Conservation (phyloP, 2,329 filamentous ascomycete species). For the Alternaria sp. region DNA sequence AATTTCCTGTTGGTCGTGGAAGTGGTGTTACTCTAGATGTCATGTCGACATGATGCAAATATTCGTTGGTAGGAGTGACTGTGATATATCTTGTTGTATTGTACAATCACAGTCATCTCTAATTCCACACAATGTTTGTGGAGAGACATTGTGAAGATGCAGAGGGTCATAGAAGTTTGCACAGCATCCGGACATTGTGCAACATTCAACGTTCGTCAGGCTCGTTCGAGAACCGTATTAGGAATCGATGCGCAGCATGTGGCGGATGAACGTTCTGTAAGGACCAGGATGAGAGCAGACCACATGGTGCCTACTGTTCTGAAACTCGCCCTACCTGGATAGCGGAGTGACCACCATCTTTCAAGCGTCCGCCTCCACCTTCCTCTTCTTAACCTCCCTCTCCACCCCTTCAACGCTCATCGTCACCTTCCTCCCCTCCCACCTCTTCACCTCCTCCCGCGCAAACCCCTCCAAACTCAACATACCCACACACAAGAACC, state of each 20-base stretch:
- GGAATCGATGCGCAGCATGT: no score
- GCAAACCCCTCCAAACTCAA: conserved; percentile 78
- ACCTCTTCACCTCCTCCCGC: conserved; percentile 64
- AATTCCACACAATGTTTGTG: conserved; percentile 6
- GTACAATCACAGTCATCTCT: neutral
- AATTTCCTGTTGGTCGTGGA: no score
- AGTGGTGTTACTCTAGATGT: neutral
- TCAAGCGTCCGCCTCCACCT: conserved; percentile 9
- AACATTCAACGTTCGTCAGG: neutral
- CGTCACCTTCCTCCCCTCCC: conserved; percentile 62
- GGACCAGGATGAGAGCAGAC: neutral
- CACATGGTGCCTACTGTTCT: no score
- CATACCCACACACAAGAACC: conserved; percentile 88
- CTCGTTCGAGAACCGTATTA: neutral
- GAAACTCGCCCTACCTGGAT: no score
- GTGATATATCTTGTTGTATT: neutral
- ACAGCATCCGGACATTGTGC: neutral
- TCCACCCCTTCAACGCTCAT: conserved; percentile 67
- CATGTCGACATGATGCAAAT: neutral
- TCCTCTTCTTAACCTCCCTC: conserved; percentile 65
- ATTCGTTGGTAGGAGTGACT: neutral
- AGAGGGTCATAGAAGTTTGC: neutral
- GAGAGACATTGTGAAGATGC: conserved; percentile 5
- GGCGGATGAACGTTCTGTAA: neutral
- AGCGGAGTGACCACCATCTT: neutral